Conservation (phyloP, 352 stramenopile species). For the Pelagophyceae sp. region DNA sequence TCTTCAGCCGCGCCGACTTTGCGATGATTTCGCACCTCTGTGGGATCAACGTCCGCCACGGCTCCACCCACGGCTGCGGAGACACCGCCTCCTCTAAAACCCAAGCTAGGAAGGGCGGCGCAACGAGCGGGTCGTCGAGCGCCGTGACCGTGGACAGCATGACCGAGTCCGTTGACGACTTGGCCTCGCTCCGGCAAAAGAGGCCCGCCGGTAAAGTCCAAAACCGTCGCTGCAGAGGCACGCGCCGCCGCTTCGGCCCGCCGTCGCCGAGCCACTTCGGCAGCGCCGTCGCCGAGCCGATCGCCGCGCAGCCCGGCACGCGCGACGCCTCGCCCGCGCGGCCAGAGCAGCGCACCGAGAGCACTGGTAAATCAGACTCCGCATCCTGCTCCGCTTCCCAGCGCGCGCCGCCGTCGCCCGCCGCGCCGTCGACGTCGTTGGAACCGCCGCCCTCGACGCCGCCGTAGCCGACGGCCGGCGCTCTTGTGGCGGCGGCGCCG, state of each 20-base stretch:
- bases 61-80: background rate
- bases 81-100: background rate
- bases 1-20: no score
- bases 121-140: background rate
- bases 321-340: background rate
- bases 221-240: background rate
- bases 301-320: background rate
- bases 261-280: background rate
- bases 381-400: background rate
- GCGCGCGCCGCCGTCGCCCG: constrained; percentile 3
- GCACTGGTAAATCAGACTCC: background rate
- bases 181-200: background rate
- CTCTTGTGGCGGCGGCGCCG: background rate
- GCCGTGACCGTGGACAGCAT: background rate
- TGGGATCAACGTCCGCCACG: background rate
- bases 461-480: background rate
- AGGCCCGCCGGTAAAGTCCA: background rate
- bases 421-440: background rate
- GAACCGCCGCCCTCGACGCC: background rate
- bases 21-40: background rate
- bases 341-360: background rate
- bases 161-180: background rate
- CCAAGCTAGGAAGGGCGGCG: background rate
- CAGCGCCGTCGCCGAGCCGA: background rate
- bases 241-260: background rate